Conservation (phyloP, 345 rosid species). For the Luvunga scandens region DNA sequence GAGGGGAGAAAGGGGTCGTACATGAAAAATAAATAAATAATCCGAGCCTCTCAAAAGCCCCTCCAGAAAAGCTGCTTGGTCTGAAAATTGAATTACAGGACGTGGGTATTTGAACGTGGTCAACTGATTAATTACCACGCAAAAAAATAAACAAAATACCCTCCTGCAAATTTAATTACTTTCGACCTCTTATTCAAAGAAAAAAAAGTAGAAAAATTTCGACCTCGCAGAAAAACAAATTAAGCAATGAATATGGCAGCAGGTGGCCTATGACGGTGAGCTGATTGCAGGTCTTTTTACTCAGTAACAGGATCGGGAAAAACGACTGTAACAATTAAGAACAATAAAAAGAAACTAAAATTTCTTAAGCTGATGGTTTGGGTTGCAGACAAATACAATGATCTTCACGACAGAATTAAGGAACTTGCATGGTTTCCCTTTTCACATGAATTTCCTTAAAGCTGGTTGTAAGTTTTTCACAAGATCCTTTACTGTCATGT, state of each 20-base stretch:
- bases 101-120: conserved; percentile 16
- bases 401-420: background rate
- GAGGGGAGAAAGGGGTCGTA: background rate
- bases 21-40: background rate
- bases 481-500: conserved; percentile 48
- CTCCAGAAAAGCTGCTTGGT: background rate
- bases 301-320: background rate
- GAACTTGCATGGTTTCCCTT: background rate
- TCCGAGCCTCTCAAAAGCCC: conserved; percentile 4
- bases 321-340: background rate
- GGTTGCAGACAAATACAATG: too few relatives aligned
- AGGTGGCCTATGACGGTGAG: background rate
- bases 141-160: conserved; percentile 10
- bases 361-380: background rate
- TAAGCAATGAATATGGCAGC: background rate
- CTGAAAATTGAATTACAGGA: conserved; percentile 3
- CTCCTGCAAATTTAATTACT: conserved; percentile 3
- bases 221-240: conserved; percentile 3
- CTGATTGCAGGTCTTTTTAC: background rate
- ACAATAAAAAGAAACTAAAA: background rate
- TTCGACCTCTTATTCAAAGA: too few relatives aligned
- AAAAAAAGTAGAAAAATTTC: background rate
- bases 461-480: conserved; percentile 46
- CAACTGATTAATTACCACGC: conserved; percentile 23
- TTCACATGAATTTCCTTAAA: conserved; percentile 32